Conservation (phyloP, 371 early-diverging fungal genomes). For the Mortierella sp. region DNA sequence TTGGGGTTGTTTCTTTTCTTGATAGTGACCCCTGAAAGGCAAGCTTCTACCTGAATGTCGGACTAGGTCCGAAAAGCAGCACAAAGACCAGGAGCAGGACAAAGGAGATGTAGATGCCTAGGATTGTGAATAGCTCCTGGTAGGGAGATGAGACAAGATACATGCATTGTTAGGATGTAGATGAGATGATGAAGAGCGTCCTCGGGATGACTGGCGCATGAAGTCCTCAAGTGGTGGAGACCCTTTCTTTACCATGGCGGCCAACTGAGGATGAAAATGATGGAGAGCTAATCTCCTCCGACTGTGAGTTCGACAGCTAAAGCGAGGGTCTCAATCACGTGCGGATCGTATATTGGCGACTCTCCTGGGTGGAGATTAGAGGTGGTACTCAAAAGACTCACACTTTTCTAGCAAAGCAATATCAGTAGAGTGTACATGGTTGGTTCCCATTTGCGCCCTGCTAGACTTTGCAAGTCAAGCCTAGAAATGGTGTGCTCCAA, state of each 20-base stretch:
- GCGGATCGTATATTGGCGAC: too few relatives aligned
- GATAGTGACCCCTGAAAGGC: background rate
- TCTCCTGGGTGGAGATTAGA: too few relatives aligned
- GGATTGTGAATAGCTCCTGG: constrained; percentile 41
- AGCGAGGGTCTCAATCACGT: too few relatives aligned
- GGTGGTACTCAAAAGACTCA: too few relatives aligned
- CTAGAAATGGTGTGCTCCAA: too few relatives aligned
- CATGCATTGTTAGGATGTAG: background rate
- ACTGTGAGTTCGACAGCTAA: too few relatives aligned
- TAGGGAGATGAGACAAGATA: background rate
- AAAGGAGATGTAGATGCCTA: constrained; percentile 49
- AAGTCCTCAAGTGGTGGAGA: constrained; percentile 8
- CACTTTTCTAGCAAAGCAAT: too few relatives aligned
- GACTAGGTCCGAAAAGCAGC: constrained; percentile 60
- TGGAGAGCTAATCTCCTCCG: background rate
- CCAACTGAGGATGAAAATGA: constrained; percentile 2
- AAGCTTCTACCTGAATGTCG: constrained; percentile 53
- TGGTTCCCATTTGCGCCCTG: too few relatives aligned
- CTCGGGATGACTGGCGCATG: background rate
- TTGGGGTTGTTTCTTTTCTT: too few relatives aligned
- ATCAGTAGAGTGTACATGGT: too few relatives aligned
- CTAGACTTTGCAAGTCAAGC: too few relatives aligned
- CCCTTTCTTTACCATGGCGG: background rate
- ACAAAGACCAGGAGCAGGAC: constrained; percentile 55
- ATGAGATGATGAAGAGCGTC: background rate